Evolutionary conservation across 352 stramenopile species (phyloP).

Genomic region (Globisporangium nodosum): DNA sequence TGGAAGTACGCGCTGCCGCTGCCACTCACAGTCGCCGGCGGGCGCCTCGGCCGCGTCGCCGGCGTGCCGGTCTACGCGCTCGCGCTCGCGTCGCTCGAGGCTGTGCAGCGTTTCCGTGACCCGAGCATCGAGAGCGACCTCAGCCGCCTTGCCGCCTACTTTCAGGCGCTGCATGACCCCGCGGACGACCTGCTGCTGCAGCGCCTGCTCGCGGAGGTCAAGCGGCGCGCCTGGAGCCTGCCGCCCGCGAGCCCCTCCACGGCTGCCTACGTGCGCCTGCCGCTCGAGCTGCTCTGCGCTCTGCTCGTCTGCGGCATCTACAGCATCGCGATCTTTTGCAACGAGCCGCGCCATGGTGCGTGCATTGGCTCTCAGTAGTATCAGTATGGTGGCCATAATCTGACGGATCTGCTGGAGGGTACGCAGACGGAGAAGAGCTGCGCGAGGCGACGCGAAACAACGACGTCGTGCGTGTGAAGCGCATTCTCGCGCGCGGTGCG

Average conservation of each 20-base stretch:
- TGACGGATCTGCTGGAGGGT: no score
- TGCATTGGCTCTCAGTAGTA: no score
- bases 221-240: constrained; percentile 25
- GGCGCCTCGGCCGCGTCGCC: constrained; percentile 44
- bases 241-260: constrained; percentile 20
- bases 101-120: constrained; percentile 39
- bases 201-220: constrained; percentile 24
- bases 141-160: constrained; percentile 28
- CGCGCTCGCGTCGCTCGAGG: constrained; percentile 42
- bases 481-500: constrained; percentile 56
- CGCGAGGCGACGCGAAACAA: constrained; percentile 71
- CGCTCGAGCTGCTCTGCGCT: constrained; percentile 40
- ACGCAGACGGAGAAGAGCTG: constrained; percentile 67
- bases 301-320: constrained; percentile 48
- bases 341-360: constrained; percentile 64
- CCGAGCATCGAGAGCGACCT: constrained; percentile 39
- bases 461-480: constrained; percentile 51
- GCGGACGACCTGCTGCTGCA: constrained; percentile 24
- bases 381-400: no score
- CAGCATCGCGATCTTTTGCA: constrained; percentile 56
- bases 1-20: constrained; percentile 68
- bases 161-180: constrained; percentile 21
- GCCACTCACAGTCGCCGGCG: constrained; percentile 42
- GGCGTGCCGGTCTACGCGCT: constrained; percentile 67
- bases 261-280: constrained; percentile 29